Base-by-base conservation (phyloP, 176 grass and related monocot species). In the Phragmites australis region DNA sequence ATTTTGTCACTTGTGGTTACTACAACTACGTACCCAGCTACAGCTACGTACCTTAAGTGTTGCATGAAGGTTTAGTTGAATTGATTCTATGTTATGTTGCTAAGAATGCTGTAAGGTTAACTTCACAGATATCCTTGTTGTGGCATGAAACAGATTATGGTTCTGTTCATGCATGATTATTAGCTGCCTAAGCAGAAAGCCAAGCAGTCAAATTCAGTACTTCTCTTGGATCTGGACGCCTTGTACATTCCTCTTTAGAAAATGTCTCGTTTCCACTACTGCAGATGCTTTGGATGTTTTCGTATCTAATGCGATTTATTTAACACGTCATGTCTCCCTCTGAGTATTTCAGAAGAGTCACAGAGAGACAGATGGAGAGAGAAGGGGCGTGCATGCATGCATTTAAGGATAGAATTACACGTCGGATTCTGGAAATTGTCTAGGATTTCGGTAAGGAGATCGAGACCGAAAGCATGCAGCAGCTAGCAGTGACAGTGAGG, bases 371-470 rank as follows among this genome's bases (percentile, higher is more conserved):
- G 22, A 41, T 25, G 4, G 42, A 39, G 23, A 45, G 15, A 19
- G 18, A 15, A n/a, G 17, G 42, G 2, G 1, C 2, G 8, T 26
- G 21, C 41, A 18, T 39, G 59, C 46, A 51, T n/a, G 82, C 74
- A 86, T 90, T 70, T 13, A 86, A 90, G 68, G 46, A 46, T 19
- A 63, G 87, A 89, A 89, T 85, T 85, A 89, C 82, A 89, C 87
- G 82, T 89, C 79, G 77, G 71, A 81, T 89, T 85, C 64, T 49
- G 82, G 77, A 71, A n/a, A 89, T 89, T 71, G 63, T 52, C 53
- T 89, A 62, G 76, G 87, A 76, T 85, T 76, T 54, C 37, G 84
- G 66, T 26, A 9, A 29, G 23, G 43, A 27, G 45, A 27, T 8
- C 18, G 75, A 46, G 72, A 50, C 6, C 7, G 13, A 11, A n/a